Evolutionary conservation across 2,329 filamentous ascomycete species (phyloP), one percentile per base, ranked within the genome.

Genomic region (Arthrobotrys entomopaga): DNA sequence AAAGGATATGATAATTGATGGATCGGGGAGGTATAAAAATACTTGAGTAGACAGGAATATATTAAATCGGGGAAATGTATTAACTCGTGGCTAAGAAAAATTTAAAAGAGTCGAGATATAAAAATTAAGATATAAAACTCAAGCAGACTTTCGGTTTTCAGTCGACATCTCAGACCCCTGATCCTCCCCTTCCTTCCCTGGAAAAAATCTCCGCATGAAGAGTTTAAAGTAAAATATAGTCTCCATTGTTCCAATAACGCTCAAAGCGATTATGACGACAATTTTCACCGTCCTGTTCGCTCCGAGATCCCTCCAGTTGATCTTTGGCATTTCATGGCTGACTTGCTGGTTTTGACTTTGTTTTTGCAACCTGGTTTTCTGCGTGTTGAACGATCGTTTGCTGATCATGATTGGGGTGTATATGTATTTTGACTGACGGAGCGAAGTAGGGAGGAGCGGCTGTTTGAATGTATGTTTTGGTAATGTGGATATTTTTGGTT

Each of bases 221-320:
- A 77, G 48, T 63, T 78, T 77, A 20, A 59, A 38, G 40, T 75
- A 79, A 40, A 79, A 79, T 57, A 78, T 75, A 1, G 78, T 76
- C 56, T 79, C 78, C 53, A 77, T 65, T 7, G 77, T 79, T 1
- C 77, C 76, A 8, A 77, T 42, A 19, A 78, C 67, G 16, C 75
- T 67, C 8, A 78, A 40, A 1, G 63, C 64, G n/a, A 65, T 50
- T 10, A 77, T 65, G 4, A 79, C 67, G 20, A 76, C 66, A 38
- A 77, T 71, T 58, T 77, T 79, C 52, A 79, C 75, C 2, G 75
- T 66, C 24, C 75, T 67, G 26, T 58, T 76, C 13, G 77, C 77
- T 16, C 77, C 78, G 22, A 78, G 65, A 13, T 76, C 75, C n/a
- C 66, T 66, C 69, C 69, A 73, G 20, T 34, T 61, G 38, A 73